Conservation (phyloP, 164 flowering plant genomes). For the Vitis labrusca region DNA sequence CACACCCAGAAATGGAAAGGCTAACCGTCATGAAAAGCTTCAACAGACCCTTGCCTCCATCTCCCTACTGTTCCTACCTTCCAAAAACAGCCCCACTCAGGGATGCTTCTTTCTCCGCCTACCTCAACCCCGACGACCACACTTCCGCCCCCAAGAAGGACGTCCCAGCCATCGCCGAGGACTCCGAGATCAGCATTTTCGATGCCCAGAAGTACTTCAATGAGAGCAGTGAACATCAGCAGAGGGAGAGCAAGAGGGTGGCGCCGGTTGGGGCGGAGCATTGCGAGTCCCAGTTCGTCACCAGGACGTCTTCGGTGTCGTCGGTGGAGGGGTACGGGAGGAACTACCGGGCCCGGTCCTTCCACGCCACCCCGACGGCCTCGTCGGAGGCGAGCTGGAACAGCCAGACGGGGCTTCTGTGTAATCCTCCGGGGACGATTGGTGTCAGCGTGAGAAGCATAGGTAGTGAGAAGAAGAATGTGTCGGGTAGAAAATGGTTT, state of each 20-base stretch:
- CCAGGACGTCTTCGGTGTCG: constrained; percentile 57
- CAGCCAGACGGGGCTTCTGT: constrained; percentile 77
- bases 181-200: constrained; percentile 67
- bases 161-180: constrained; percentile 14
- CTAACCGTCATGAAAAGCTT: no score
- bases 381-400: constrained; percentile 97
- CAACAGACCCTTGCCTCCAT: no score
- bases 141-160: neutral
- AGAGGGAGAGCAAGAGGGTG: constrained; percentile 11
- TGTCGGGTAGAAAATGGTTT: constrained; percentile 35
- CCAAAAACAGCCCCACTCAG: neutral
- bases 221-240: constrained; percentile 25
- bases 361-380: constrained; percentile 80
- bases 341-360: constrained; percentile 52
- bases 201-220: constrained; percentile 76
- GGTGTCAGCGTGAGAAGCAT: constrained; percentile 31
- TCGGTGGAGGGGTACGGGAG: constrained; percentile 43
- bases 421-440: constrained; percentile 60
- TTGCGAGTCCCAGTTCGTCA: constrained; percentile 4
- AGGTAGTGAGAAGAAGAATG: constrained; percentile 16
- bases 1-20: no score
- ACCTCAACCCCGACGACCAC: constrained; percentile 18
- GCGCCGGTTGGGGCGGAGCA: constrained; percentile 11
- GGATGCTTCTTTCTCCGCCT: constrained; percentile 47
- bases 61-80: neutral